These are phyloP conservation scores for Myxozyma sirexii DNA, from an alignment of 805 yeast genomes.

Conservation along the genomic window DNA sequence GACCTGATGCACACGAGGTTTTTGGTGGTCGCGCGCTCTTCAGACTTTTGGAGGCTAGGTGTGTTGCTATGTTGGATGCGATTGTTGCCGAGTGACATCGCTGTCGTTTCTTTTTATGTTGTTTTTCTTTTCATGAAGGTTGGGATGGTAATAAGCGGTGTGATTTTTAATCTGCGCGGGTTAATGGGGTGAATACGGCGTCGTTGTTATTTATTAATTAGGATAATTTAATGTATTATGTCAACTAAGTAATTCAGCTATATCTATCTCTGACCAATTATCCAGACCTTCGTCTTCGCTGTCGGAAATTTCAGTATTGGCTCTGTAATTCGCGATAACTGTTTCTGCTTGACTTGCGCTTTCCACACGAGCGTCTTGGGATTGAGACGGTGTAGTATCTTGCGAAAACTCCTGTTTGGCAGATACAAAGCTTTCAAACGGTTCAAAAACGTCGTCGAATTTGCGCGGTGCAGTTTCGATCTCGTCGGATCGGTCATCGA, in stretches of 20 bases:
- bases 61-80: constrained; percentile 13
- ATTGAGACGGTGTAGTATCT: neutral
- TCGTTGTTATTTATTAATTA: neutral
- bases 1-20: constrained; percentile 19
- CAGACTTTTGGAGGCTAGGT: neutral
- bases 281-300: constrained; percentile 8
- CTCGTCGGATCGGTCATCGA: neutral
- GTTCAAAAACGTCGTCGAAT: neutral
- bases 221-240: too few species aligned
- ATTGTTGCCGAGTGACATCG: constrained; percentile 10
- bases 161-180: neutral
- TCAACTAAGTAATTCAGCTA: neutral
- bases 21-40: neutral
- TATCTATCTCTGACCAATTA: neutral
- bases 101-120: too few species aligned
- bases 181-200: neutral
- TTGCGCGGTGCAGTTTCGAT: neutral
- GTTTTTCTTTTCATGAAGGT: too few species aligned
- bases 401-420: neutral
- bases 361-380: neutral
- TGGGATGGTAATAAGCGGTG: neutral
- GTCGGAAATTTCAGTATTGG: neutral
- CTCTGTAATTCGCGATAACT: too few species aligned
- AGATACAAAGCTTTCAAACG: neutral
- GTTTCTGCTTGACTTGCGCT: neutral